Conservation (phyloP, 495 filamentous ascomycete genomes). For the Lepraria neglecta region DNA sequence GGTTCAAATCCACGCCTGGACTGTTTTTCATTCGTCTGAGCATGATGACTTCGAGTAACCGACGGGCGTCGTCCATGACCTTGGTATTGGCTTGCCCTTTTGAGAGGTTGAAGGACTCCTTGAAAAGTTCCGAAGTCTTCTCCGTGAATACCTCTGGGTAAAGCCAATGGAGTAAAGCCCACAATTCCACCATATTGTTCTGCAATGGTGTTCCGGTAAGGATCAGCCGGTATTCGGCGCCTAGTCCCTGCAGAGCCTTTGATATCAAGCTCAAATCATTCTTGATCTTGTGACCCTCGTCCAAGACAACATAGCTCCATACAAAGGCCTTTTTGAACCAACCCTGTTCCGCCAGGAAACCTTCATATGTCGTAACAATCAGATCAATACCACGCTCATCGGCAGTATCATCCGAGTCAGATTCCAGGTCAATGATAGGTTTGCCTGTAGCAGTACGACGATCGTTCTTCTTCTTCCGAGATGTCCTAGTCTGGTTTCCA, state of each 20-base stretch:
- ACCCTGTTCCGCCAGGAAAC: conserved; percentile 47
- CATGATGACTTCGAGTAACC: conserved; percentile 56
- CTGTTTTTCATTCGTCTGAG: conserved; percentile 58
- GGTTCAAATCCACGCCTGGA: conserved; percentile 48
- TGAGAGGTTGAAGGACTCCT: conserved; percentile 51
- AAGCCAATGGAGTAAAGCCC: conserved; percentile 58
- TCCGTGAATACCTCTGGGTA: conserved; percentile 56
- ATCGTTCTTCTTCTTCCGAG: conserved; percentile 21
- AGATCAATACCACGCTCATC: conserved; percentile 39
- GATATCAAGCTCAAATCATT: conserved; percentile 50
- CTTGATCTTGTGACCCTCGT: conserved; percentile 59
- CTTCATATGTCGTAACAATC: conserved; percentile 59
- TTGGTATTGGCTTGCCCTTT: conserved; percentile 48
- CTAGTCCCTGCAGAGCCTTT: conserved; percentile 43
- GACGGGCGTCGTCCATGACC: conserved; percentile 49
- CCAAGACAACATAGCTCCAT: conserved; percentile 53
- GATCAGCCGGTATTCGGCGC: conserved; percentile 53
- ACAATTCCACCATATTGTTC: conserved; percentile 57
- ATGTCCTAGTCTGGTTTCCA: conserved; percentile 35
- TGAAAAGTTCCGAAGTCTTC: conserved; percentile 48
- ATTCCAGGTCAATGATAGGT: conserved; percentile 32
- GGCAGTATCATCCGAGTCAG: conserved; percentile 32
- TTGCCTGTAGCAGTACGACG: conserved; percentile 33
- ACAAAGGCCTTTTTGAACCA: conserved; percentile 57
- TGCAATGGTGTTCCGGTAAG: conserved; percentile 62